A percentile compares a stretch with the other conserved stretches of the same genome.
Evolutionary conservation across 192 early-diverging fungal genomes (phyloP).

Genomic region (Phlyctochytrium planicorne): DNA sequence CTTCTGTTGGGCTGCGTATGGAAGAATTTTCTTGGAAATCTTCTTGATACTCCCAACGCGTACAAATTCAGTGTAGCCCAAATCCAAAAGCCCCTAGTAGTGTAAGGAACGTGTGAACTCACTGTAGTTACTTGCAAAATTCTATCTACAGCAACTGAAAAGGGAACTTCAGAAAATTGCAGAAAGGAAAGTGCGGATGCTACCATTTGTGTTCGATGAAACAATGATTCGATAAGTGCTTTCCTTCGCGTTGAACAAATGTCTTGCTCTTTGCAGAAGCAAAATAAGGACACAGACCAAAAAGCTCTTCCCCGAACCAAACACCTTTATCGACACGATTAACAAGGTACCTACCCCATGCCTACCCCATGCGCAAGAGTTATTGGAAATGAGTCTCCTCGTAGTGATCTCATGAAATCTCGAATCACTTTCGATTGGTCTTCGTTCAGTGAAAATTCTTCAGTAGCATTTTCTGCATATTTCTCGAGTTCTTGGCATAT

Average conservation of each 20-base stretch:
- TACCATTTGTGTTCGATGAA: slow-evolving; percentile 50
- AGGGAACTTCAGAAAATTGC: slow-evolving; percentile 12
- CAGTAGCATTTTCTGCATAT: slow-evolving; percentile 20
- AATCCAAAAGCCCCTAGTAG: slow-evolving; percentile 30
- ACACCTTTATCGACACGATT: too few relatives aligned
- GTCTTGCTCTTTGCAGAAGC: slow-evolving; percentile 27
- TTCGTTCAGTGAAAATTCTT: slow-evolving; percentile 31
- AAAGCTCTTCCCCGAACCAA: slow-evolving; percentile 50
- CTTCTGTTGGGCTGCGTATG: slow-evolving; percentile 37
- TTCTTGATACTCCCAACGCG: slow-evolving; percentile 52
- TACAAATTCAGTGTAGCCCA: slow-evolving; percentile 44
- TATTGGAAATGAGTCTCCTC: slow-evolving; percentile 6
- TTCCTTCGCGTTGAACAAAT: slow-evolving; percentile 23
- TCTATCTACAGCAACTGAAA: slow-evolving; percentile 49
- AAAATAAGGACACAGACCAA: slow-evolving; percentile 43
- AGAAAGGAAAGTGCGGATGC: background rate
- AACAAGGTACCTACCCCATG: too few relatives aligned
- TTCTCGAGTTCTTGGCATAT: background rate
- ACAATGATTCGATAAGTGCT: slow-evolving; percentile 34
- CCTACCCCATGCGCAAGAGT: slow-evolving; percentile 40
- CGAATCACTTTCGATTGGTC: slow-evolving; percentile 32
- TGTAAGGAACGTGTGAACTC: too few relatives aligned
- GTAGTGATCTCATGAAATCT: slow-evolving; percentile 3
- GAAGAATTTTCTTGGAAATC: slow-evolving; percentile 45
- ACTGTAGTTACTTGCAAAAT: slow-evolving; percentile 23